A percentile compares a stretch with the other conserved stretches of the same genome.
These are phyloP conservation scores for Penicillium mononematosum DNA, from an alignment of 495 filamentous ascomycete species.

Conservation along the genomic window DNA sequence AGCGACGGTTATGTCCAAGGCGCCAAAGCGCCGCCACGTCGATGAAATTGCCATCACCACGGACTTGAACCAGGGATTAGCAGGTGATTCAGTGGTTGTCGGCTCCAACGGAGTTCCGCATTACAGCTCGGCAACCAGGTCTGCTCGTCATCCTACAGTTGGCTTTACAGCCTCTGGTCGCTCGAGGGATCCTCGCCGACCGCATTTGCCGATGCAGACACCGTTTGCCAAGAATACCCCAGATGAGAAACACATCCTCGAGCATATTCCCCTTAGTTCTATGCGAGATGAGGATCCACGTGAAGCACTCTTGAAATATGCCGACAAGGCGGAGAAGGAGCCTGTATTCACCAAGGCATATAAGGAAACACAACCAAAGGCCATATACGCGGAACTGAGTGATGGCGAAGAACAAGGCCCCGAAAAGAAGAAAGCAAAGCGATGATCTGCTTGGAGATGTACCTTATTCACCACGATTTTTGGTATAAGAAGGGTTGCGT, in stretches of 20 bases:
- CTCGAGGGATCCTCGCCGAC: conserved; percentile 73
- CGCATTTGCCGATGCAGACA: conserved; percentile 78
- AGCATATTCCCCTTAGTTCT: conserved; percentile 83
- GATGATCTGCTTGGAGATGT: conserved; percentile 18
- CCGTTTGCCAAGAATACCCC: conserved; percentile 91
- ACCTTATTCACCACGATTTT: conserved; percentile 9
- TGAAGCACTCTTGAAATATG: conserved; percentile 92
- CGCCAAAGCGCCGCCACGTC: conserved; percentile 89
- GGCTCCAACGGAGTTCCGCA: conserved; percentile 48
- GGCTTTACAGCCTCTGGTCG: conserved; percentile 79
- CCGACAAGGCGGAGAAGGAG: conserved; percentile 88
- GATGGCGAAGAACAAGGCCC: conserved; percentile 77
- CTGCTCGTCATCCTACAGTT: conserved; percentile 67
- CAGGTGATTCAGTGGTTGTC: conserved; percentile 76
- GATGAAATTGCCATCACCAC: conserved; percentile 91
- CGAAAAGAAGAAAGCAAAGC: conserved; percentile 65
- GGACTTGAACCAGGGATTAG: conserved; percentile 72
- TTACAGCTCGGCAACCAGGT: conserved; percentile 49
- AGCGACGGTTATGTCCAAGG: conserved; percentile 85
- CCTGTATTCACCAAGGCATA: conserved; percentile 93
- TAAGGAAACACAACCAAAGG: conserved; percentile 87
- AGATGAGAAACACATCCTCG: conserved; percentile 82
- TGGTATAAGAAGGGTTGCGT: not conserved
- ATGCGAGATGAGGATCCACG: conserved; percentile 97
- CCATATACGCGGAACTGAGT: conserved; percentile 89